Base-by-base conservation (phyloP, 148 eudicot species). In the Hydrangea macrophylla region DNA sequence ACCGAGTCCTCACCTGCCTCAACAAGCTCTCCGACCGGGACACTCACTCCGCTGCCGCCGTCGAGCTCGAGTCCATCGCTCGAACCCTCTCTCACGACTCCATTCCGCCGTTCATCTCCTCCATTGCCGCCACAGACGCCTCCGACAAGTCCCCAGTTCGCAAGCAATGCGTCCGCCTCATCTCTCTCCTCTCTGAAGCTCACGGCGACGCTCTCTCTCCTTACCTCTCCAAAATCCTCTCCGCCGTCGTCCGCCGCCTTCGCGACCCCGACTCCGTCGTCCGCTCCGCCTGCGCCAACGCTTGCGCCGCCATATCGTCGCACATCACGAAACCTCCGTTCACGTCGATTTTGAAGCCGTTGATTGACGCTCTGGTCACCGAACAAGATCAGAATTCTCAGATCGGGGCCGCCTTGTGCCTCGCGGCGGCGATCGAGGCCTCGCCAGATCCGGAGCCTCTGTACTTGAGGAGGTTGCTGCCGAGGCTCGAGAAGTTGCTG, bases 21-120 rank as follows among this genome's bases (percentile, higher is more conserved):
- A 85, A 83, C 45, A 86, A 81, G 58, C 88, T 94, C 70, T 86
- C 98, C 77, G 98, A 94, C 64, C 84, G 92, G 17, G 98, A 94
- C 69, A 94, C 98, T 0, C 88, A 83, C 50, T 36, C 92, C 40
- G 73, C 87, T 13, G 98, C 98, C 37, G 90, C 87, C 11, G 32
- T 81, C 22, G 97, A 90, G 62, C 86, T 94, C 28, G 89, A 88
- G 18, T 70, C 83, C 25, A 88, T 94, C 51, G 90, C 95, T 22
- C 80, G 70, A 25, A 75, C 86, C 1, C 80, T 93, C 20, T 33
- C 89, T 2, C 22, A 78, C 25, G 83, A 83, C 67, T 61, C 84
- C 9, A 76, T 90, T 30, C 81, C 90, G 0, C 73, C 84, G 35
- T 94, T 88, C 72, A 79, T 90, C 62, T 83, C 84, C 36, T 85